A percentile compares a stretch with the other conserved stretches of the same genome.
These are phyloP conservation scores for Cenchrus americanus DNA, from an alignment of 176 grass and related monocot genomes.

Conservation along the genomic window DNA sequence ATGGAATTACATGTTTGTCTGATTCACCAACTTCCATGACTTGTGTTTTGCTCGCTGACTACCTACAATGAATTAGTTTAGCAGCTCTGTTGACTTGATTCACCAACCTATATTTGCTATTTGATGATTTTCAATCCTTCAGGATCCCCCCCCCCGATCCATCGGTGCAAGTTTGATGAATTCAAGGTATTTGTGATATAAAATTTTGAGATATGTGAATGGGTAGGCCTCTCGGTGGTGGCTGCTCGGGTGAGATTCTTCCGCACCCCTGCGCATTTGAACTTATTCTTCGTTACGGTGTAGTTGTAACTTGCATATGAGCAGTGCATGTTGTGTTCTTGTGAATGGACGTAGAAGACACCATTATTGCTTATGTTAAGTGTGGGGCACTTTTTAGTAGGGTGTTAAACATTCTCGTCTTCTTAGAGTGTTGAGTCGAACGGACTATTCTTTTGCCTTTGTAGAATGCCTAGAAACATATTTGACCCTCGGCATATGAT, in stretches of 20 bases:
- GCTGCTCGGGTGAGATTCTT: constrained; percentile 67
- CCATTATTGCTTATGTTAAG: too few species aligned
- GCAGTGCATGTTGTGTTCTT: too few species aligned
- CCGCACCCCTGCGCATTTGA: background rate
- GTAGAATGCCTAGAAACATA: too few species aligned
- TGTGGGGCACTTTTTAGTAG: too few species aligned
- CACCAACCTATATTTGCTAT: background rate
- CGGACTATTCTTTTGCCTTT: too few species aligned
- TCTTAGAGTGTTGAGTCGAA: too few species aligned
- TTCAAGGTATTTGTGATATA: constrained; percentile 73
- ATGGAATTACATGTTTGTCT: background rate
- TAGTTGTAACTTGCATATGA: too few species aligned
- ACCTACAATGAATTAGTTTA: background rate
- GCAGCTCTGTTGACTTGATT: background rate
- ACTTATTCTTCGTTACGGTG: background rate
- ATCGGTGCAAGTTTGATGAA: constrained; percentile 82
- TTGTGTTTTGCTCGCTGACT: background rate
- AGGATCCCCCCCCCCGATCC: constrained; percentile 91
- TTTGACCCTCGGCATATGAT: too few species aligned
- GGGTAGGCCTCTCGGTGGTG: constrained; percentile 73
- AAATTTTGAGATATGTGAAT: constrained; percentile 91
- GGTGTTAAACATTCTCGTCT: too few species aligned
- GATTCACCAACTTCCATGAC: background rate
- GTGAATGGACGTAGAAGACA: too few species aligned
- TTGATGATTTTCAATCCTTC: constrained; percentile 31